Conservation (phyloP, 2,329 filamentous ascomycete genomes). For the Fonsecaea pedrosoi region DNA sequence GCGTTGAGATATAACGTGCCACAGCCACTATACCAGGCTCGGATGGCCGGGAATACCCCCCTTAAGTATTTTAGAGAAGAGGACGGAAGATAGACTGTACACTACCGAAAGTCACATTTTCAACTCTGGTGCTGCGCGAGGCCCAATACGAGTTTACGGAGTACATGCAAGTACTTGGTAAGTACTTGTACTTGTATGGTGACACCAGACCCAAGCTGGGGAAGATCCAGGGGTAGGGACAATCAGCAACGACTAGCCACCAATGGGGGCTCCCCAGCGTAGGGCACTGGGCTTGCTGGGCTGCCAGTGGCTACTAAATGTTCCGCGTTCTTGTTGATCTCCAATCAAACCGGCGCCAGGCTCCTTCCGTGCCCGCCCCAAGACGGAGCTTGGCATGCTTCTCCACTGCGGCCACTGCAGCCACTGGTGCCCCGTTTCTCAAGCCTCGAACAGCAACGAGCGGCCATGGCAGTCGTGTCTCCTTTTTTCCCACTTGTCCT, state of each 20-base stretch:
- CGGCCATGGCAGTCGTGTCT: slow-evolving; percentile 19
- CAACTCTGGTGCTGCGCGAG: slow-evolving; percentile 5
- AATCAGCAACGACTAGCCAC: not conserved
- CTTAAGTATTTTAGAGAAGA: slow-evolving; percentile 13
- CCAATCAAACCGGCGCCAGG: slow-evolving; percentile 25
- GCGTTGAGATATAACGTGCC: slow-evolving; percentile 15
- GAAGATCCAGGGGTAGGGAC: slow-evolving; percentile 33
- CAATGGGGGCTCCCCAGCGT: not conserved
- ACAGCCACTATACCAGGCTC: not conserved
- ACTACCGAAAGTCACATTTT: slow-evolving; percentile 24
- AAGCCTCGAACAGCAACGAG: not conserved
- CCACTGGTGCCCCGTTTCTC: not conserved
- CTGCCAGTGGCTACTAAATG: slow-evolving; percentile 4
- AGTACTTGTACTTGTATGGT: not conserved
- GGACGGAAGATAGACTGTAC: slow-evolving; percentile 27
- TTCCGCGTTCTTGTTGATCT: slow-evolving; percentile 24
- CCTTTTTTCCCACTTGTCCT: slow-evolving; percentile 29
- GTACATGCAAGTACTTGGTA: too few species aligned
- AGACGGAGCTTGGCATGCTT: not conserved
- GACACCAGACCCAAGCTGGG: slow-evolving; percentile 19
- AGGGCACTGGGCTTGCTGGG: not conserved
- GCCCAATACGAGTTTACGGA: too few species aligned
- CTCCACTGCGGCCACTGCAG: not conserved
- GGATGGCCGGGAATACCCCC: slow-evolving; percentile 17
- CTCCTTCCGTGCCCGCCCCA: slow-evolving; percentile 4